phyloP scores from a whole-genome alignment of 352 stramenopile species.

The Phytophthora multivora region DNA sequence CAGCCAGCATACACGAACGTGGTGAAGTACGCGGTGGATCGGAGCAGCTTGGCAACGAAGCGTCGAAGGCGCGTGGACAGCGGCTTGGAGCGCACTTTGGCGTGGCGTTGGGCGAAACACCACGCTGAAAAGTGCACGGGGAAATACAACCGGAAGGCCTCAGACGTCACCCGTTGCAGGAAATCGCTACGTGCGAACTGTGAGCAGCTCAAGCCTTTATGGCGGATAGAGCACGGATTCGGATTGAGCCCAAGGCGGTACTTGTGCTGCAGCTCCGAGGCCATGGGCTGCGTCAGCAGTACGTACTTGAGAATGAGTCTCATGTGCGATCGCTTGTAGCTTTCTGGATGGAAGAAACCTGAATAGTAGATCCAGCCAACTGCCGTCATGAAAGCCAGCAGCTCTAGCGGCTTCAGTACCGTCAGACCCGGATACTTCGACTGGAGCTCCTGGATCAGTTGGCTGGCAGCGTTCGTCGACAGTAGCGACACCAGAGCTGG shows the following conservation, averaged over 20 bases:
- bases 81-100: slow-evolving; percentile 43
- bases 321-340: slow-evolving; percentile 61
- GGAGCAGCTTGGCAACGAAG: slow-evolving; percentile 44
- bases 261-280: slow-evolving; percentile 39
- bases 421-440: slow-evolving; percentile 38
- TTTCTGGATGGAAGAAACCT: slow-evolving; percentile 61
- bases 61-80: slow-evolving; percentile 28
- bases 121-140: slow-evolving; percentile 64
- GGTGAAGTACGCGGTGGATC: slow-evolving; percentile 59
- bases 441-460: slow-evolving; percentile 35
- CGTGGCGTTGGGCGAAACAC: slow-evolving; percentile 48
- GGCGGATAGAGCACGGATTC: slow-evolving; percentile 50
- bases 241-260: slow-evolving; percentile 55
- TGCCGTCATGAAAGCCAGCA: slow-evolving; percentile 53
- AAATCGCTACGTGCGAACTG: slow-evolving; percentile 52
- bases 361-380: slow-evolving; percentile 71
- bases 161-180: slow-evolving; percentile 37
- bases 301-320: slow-evolving; percentile 68
- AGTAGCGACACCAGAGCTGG: slow-evolving; percentile 59
- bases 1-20: slow-evolving; percentile 59
- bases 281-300: slow-evolving; percentile 40
- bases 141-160: slow-evolving; percentile 55
- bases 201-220: slow-evolving; percentile 43
- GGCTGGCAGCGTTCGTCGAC: slow-evolving; percentile 52
- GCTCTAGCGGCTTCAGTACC: slow-evolving; percentile 43